Evolutionary conservation across 768 basidiomycete species (phyloP).

Genomic region (Trametes meyenii): DNA sequence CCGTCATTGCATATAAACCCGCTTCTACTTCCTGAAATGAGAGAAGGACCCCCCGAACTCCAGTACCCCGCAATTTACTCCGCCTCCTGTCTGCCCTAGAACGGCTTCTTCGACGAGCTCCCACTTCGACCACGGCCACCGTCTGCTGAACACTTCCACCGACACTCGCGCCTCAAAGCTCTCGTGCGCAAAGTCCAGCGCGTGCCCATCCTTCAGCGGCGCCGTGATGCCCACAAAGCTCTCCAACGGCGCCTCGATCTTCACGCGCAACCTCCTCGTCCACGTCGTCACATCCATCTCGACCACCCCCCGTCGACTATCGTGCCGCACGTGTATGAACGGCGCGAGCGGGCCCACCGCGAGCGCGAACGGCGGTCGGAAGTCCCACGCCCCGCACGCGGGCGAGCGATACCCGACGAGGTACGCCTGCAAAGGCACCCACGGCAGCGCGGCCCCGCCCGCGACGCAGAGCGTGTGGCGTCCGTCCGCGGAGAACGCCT

Average conservation of each 20-base stretch:
- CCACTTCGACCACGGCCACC: slow-evolving; percentile 29
- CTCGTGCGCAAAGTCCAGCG: slow-evolving; percentile 28
- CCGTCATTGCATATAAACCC: not conserved
- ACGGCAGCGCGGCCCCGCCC: slow-evolving; percentile 28
- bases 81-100: slow-evolving; percentile 17
- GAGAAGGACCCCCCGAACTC: slow-evolving; percentile 26
- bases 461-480: slow-evolving; percentile 26
- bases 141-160: slow-evolving; percentile 20
- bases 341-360: slow-evolving; percentile 20
- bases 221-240: slow-evolving; percentile 28
- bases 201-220: slow-evolving; percentile 29
- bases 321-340: slow-evolving; percentile 24
- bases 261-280: slow-evolving; percentile 21
- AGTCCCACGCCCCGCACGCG: slow-evolving; percentile 26
- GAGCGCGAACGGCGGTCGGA: slow-evolving; percentile 30
- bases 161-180: slow-evolving; percentile 26
- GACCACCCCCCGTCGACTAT: slow-evolving; percentile 22
- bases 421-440: slow-evolving; percentile 26
- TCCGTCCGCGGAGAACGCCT: slow-evolving; percentile 18
- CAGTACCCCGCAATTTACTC: slow-evolving; percentile 24
- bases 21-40: not conserved
- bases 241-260: slow-evolving; percentile 21
- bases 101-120: slow-evolving; percentile 25
- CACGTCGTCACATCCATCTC: slow-evolving; percentile 22
- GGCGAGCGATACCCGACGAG: slow-evolving; percentile 32